These are phyloP conservation scores for Bauhinia variegata DNA, from an alignment of 306 rosid genomes.

Conservation along the genomic window DNA sequence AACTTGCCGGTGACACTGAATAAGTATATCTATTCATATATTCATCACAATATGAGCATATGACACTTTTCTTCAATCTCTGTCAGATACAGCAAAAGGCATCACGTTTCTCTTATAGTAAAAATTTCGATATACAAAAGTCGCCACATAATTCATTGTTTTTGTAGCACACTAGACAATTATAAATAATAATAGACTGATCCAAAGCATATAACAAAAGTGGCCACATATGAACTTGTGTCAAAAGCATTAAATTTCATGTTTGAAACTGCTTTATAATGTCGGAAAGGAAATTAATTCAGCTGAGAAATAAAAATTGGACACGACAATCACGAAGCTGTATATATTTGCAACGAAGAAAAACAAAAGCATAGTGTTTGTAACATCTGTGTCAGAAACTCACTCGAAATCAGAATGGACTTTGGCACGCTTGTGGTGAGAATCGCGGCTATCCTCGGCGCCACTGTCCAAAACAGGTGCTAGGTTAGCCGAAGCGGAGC, in stretches of 20 bases:
- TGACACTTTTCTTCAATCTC: not conserved
- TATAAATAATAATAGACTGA: not conserved
- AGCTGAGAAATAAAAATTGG: not conserved
- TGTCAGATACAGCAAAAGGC: constrained; percentile 1
- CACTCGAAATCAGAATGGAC: constrained; percentile 66
- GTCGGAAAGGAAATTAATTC: not conserved
- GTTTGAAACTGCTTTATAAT: not conserved
- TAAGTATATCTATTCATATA: too few species aligned
- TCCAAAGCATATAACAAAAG: too few species aligned
- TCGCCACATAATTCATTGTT: too few species aligned
- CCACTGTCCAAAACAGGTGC: constrained; percentile 29
- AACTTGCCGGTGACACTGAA: not conserved
- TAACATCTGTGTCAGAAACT: constrained; percentile 34
- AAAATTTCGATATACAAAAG: not conserved
- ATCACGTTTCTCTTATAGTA: not conserved
- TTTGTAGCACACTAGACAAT: not conserved
- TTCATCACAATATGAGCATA: not conserved
- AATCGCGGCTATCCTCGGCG: constrained; percentile 57
- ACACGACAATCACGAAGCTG: not conserved
- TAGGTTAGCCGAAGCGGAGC: constrained; percentile 46
- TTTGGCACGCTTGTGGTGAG: constrained; percentile 80
- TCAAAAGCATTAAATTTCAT: not conserved
- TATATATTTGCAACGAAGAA: not conserved
- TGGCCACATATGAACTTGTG: not conserved
- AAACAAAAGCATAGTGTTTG: not conserved